phyloP scores from a whole-genome alignment of 345 rosid species.

The Acer negundo region DNA sequence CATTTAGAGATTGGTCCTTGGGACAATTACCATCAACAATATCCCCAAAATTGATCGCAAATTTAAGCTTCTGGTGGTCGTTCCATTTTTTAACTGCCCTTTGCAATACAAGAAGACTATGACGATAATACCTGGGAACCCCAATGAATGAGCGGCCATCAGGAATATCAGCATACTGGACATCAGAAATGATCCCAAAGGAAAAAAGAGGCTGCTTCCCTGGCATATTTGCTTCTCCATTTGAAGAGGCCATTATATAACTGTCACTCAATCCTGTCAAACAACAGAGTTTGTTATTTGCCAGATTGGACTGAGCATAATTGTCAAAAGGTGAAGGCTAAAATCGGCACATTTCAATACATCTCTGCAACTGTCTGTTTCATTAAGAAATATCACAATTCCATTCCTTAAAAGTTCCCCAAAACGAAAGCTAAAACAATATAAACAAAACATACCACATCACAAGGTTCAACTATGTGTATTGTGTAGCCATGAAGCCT shows the following conservation, averaged over 20 bases:
- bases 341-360: too few relatives aligned
- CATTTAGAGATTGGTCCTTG: constrained; percentile 57
- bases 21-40: constrained; percentile 86
- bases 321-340: background rate
- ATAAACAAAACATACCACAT: background rate
- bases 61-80: constrained; percentile 52
- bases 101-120: constrained; percentile 70
- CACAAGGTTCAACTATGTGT: background rate
- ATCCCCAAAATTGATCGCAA: constrained; percentile 82
- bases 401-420: background rate
- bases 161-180: constrained; percentile 90
- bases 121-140: constrained; percentile 79
- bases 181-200: constrained; percentile 86
- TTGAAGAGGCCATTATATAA: constrained; percentile 53
- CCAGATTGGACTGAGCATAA: background rate
- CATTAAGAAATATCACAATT: background rate
- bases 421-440: background rate
- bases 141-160: constrained; percentile 83
- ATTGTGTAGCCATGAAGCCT: background rate
- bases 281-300: background rate
- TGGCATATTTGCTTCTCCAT: constrained; percentile 28
- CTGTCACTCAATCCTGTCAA: constrained; percentile 19
- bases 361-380: background rate
- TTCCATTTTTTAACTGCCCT: constrained; percentile 84
- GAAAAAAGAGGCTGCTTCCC: constrained; percentile 72